Base-by-base conservation (phyloP, 2,329 filamentous ascomycete species). In the Grosmannia serpens region DNA sequence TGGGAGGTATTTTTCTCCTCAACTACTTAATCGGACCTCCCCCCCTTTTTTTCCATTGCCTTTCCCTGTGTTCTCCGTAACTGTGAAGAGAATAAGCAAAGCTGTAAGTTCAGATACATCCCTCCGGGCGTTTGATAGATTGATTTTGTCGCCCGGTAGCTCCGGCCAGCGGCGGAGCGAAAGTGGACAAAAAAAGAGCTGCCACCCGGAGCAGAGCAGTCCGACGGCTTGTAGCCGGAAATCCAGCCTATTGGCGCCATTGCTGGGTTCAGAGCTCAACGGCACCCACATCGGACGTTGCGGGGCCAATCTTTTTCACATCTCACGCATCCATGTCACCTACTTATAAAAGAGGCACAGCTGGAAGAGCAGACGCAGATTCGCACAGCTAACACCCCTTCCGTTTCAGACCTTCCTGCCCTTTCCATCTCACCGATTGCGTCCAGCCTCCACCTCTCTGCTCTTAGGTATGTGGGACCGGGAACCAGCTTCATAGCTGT, bases 381-480 rank as follows among this genome's bases (percentile, higher is more conserved):
- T 52, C 20, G 20, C 26, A 52, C n/a, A 52, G 50, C 50, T 55
- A 44, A 55, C 53, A n/a, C 4, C 1, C 9, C 17, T 26, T 31
- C 17, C 46, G 53, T 17, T 46, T 29, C 33, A 38, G 33, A 44
- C 9, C 22, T 17, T 41, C 15, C 10, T 52, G 17, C 9, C 24
- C 52, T 38, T 27, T 41, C 33, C 46, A 26, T n/a, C 22, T 24
- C 27, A 24, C 2, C 10, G 4, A 8, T 24, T 24, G 2, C 9
- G 9, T 20, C 9, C 29, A n/a, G n/a, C 5, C 26, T 44, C 22
- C 20, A n/a, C 5, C 20, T n/a, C 9, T 44, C 41, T 33, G 4
- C 9, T 57, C n/a, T 24, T 17, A 50, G 57, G 52, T 58, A 56
- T 41, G 53, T 59, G 59, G 55, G 60, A 53, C 35, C 35, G n/a